These are phyloP conservation scores for Podila clonocystis DNA, from an alignment of 192 early-diverging fungal genomes.

Conservation along the genomic window DNA sequence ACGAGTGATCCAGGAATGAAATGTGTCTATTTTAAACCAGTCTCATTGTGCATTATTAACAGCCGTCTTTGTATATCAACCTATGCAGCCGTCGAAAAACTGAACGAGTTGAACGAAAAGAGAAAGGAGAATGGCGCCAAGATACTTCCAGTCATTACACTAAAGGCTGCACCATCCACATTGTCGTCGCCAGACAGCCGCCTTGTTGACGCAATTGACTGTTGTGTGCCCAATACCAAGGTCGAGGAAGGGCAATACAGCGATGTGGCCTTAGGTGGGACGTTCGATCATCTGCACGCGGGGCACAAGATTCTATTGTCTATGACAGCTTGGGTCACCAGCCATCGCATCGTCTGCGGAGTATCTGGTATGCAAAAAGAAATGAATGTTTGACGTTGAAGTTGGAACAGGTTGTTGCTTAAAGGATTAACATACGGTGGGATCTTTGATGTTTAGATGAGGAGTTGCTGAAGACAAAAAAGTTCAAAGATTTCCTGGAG, in stretches of 20 bases:
- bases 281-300: slow-evolving; percentile 96
- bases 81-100: background rate
- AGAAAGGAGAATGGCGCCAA: slow-evolving; percentile 8
- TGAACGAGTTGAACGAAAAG: slow-evolving; percentile 12
- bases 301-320: slow-evolving; percentile 96
- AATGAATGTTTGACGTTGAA: background rate
- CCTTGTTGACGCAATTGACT: slow-evolving; percentile 23
- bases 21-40: background rate
- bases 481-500: slow-evolving; percentile 73
- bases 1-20: background rate
- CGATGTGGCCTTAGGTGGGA: slow-evolving; percentile 86
- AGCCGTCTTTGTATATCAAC: background rate
- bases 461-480: slow-evolving; percentile 75
- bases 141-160: slow-evolving; percentile 4
- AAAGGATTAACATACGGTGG: background rate
- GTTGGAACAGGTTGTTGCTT: background rate
- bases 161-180: slow-evolving; percentile 8
- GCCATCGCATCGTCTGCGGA: slow-evolving; percentile 72
- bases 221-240: slow-evolving; percentile 8
- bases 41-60: background rate
- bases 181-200: slow-evolving; percentile 7
- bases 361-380: slow-evolving; percentile 68
- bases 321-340: slow-evolving; percentile 76
- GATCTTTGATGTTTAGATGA: slow-evolving; percentile 53
- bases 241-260: slow-evolving; percentile 47